Percentiles rank a stretch among this genome's conserved stretches.
These are phyloP conservation scores for Suhomyces wounanorum DNA, from an alignment of 1,139 yeast genomes.

Conservation along the genomic window DNA sequence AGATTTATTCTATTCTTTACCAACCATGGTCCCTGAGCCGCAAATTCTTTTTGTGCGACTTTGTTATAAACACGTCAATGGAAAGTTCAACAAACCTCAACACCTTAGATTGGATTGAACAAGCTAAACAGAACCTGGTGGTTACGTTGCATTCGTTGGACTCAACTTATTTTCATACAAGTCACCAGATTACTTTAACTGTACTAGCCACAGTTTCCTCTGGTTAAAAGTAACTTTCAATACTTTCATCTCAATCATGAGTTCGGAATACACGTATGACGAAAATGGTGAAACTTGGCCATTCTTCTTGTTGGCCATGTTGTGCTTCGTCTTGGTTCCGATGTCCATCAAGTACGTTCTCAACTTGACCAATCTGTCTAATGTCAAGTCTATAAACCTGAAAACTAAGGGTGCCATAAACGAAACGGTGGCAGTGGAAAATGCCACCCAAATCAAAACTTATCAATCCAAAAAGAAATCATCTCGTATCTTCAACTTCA, in stretches of 20 bases:
- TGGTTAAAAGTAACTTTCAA: background rate
- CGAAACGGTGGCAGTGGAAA: constrained; percentile 41
- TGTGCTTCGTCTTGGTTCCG: constrained; percentile 65
- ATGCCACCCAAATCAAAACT: constrained; percentile 41
- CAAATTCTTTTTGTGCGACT: constrained; percentile 12
- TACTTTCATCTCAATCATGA: constrained; percentile 19
- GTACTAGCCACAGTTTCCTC: background rate
- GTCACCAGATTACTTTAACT: background rate
- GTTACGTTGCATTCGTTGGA: background rate
- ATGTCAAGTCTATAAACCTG: constrained; percentile 27
- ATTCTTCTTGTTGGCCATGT: constrained; percentile 76
- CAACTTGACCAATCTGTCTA: constrained; percentile 24
- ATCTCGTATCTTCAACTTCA: constrained; percentile 47
- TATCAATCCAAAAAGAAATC: constrained; percentile 43
- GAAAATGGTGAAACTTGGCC: constrained; percentile 97
- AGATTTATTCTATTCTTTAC: background rate
- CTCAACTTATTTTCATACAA: background rate
- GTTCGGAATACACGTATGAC: constrained; percentile 72
- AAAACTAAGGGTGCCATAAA: constrained; percentile 36
- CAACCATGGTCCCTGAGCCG: background rate
- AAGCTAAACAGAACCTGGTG: background rate
- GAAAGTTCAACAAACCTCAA: constrained; percentile 4
- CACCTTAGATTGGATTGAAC: background rate
- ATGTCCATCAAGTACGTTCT: constrained; percentile 54
- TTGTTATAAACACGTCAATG: constrained; percentile 14